Conservation (phyloP, 2,329 filamentous ascomycete genomes). For the Blastomyces percursus region DNA sequence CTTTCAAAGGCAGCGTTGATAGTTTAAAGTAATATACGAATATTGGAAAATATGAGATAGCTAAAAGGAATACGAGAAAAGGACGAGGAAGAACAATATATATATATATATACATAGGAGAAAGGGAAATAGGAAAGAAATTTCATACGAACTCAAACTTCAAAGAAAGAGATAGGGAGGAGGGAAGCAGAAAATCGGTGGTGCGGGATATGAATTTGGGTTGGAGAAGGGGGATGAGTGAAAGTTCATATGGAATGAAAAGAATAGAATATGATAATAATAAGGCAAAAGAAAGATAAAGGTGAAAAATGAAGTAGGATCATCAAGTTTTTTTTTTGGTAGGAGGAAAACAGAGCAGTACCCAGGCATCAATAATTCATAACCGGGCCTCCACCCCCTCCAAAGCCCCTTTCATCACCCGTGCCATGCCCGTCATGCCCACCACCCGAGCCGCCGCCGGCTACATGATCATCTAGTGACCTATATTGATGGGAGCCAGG, state of each 20-base stretch:
- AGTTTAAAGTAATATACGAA: no score
- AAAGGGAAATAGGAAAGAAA: no score
- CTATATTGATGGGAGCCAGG: slow-evolving; percentile 47
- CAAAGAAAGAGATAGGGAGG: no score
- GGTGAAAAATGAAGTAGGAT: neutral
- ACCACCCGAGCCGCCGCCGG: neutral
- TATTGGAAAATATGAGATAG: no score
- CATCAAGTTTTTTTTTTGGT: neutral
- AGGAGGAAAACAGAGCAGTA: neutral
- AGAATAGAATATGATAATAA: neutral
- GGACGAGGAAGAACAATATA: no score
- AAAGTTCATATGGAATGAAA: neutral
- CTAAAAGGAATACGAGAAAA: no score
- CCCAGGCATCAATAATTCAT: slow-evolving; percentile 30
- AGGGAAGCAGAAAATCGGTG: no score
- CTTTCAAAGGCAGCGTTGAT: no score
- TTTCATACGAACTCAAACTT: no score
- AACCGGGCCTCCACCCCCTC: slow-evolving; percentile 21
- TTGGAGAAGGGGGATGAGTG: neutral
- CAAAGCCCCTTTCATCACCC: slow-evolving; percentile 21
- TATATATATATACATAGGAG: no score
- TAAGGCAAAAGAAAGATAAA: neutral
- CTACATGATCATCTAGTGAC: slow-evolving; percentile 53
- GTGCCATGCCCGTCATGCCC: slow-evolving; percentile 20
- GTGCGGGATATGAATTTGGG: no score